A percentile compares a stretch with the other conserved stretches of the same genome.
These are phyloP conservation scores for Cydonia oblonga DNA, from an alignment of 331 rosid genomes.

Conservation along the genomic window DNA sequence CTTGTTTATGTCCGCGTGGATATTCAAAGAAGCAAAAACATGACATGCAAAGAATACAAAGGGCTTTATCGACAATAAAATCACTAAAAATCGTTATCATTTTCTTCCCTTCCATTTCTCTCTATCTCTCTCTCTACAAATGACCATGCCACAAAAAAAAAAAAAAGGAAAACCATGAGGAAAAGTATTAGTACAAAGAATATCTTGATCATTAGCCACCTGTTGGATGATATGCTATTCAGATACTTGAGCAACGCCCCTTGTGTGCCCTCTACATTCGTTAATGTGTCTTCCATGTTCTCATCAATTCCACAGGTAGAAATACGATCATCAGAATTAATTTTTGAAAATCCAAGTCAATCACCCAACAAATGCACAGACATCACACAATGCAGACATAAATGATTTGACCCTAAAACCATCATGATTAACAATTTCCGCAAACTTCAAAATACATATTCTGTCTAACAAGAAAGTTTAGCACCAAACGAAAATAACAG, in stretches of 20 bases:
- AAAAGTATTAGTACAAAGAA: slow-evolving; percentile 84
- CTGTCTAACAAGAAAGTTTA: neutral
- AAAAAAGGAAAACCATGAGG: slow-evolving; percentile 77
- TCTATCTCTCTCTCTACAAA: slow-evolving; percentile 17
- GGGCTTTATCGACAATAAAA: slow-evolving; percentile 18
- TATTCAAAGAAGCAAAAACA: slow-evolving; percentile 10
- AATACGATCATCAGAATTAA: neutral
- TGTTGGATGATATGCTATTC: slow-evolving; percentile 84
- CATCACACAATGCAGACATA: neutral
- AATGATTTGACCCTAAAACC: neutral
- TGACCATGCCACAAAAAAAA: slow-evolving; percentile 75
- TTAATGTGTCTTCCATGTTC: slow-evolving; percentile 85
- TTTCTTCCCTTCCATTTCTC: slow-evolving; percentile 21
- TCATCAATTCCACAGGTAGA: slow-evolving; percentile 66
- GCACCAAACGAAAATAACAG: neutral
- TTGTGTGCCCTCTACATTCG: slow-evolving; percentile 88
- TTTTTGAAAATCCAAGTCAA: neutral
- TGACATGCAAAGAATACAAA: slow-evolving; percentile 14
- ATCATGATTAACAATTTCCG: neutral
- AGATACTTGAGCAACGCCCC: slow-evolving; percentile 82
- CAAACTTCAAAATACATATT: neutral
- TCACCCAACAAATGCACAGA: neutral
- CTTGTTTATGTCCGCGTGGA: slow-evolving; percentile 11
- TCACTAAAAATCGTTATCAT: neutral
- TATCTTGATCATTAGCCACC: slow-evolving; percentile 98